Base-by-base conservation (phyloP, 495 filamentous ascomycete genomes). In the Penicillium lagena region DNA sequence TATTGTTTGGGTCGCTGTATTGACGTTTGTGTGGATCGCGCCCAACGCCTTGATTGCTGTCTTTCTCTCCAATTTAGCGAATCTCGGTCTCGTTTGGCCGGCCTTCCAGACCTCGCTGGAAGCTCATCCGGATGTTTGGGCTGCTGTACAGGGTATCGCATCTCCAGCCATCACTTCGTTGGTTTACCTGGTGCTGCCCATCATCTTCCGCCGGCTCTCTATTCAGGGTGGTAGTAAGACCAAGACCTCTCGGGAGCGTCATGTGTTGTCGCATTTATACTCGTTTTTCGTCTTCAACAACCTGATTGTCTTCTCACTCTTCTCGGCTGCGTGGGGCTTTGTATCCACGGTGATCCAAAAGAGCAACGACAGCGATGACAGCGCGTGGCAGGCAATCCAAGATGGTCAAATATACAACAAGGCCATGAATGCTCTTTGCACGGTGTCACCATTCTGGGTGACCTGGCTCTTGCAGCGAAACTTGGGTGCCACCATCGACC, bases 221-320 rank as follows among this genome's bases (percentile, higher is more conserved):
- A 83, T 89, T 35, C 73, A 73, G 46, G 83, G 82, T 14, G 94
- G 93, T 47, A 91, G 96, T 60, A 73, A 81, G 46, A 94, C 87
- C 33, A 97, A 96, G 60, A 94, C 90, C 4, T 86, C 87, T 13
- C 80, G 93, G 30, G 93, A 98, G 53, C 78, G 88, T n/a, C 90
- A 97, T 61, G 93, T 98, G 50, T 78, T 90, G 27, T 79, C 80
- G 40, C 93, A 95, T 58, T 76, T 99, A 2, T 99, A 96, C 62
- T 75, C 88, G 11, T 99, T 99, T 67, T 97, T 97, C 68, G 80
- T 97, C 37, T 87, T 99, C 77, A 99, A 99, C 73, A 96, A 97
- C 59, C 68, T 97, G 37, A 65, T 97, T 54, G 82, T 97, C 46
- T 96, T 96, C 68, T 94, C 90, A 13, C 66, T 95, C 12, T 99